Conservation (phyloP, 371 early-diverging fungal species). For the Syncephalastrum sp. region DNA sequence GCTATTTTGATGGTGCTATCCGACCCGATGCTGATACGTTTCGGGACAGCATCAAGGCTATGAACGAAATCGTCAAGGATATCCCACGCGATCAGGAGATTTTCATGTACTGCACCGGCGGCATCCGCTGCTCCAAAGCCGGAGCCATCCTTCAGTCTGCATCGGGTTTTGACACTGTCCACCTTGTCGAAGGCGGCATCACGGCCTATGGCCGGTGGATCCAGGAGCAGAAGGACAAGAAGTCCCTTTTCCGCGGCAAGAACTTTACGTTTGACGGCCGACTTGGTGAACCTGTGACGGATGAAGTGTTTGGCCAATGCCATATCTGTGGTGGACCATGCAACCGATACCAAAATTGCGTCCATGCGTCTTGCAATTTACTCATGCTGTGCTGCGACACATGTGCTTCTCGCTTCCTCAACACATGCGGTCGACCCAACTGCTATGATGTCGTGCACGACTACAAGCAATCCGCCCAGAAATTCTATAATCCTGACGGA, state of each 20-base stretch:
- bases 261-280: conserved; percentile 87
- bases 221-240: conserved; percentile 30
- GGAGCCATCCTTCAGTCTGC: conserved; percentile 73
- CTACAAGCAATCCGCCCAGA: conserved; percentile 16
- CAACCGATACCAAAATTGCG: conserved; percentile 72
- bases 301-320: conserved; percentile 65
- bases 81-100: conserved; percentile 59
- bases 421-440: conserved; percentile 59
- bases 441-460: conserved; percentile 63
- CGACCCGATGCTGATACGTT: conserved; percentile 79
- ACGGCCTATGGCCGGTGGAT: conserved; percentile 77
- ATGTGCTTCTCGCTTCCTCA: conserved; percentile 57
- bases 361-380: conserved; percentile 71
- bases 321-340: conserved; percentile 71
- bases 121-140: conserved; percentile 76
- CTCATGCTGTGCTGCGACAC: conserved; percentile 71
- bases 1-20: conserved; percentile 72
- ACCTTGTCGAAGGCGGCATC: conserved; percentile 74
- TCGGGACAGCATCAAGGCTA: conserved; percentile 54
- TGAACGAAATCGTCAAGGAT: conserved; percentile 52
- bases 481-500: conserved; percentile 31
- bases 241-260: conserved; percentile 73
- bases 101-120: conserved; percentile 88
- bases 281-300: conserved; percentile 74
- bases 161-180: conserved; percentile 67